These are phyloP conservation scores for Vicia sativa DNA, from an alignment of 306 rosid genomes.

Conservation along the genomic window DNA sequence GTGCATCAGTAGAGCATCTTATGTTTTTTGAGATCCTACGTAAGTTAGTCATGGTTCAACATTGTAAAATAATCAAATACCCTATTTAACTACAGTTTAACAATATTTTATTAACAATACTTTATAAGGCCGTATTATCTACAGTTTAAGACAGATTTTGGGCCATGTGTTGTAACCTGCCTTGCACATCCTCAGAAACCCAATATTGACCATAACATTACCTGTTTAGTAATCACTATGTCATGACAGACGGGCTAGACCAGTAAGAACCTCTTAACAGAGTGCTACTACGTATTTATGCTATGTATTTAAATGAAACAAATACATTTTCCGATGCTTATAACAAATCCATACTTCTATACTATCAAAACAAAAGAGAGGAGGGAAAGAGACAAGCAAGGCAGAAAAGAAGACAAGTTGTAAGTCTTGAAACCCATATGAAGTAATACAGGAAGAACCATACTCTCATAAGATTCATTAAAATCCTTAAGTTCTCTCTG, in stretches of 20 bases:
- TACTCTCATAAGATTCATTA: conserved; percentile 95
- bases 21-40: too few species aligned
- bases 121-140: too few species aligned
- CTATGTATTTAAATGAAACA: not conserved
- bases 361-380: not conserved
- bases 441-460: conserved; percentile 41
- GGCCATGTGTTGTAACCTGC: too few species aligned
- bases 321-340: conserved; percentile 8
- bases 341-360: not conserved
- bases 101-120: too few species aligned
- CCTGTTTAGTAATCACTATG: not conserved
- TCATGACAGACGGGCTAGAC: not conserved
- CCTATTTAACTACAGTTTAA: too few species aligned
- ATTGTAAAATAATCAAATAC: too few species aligned
- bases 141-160: too few species aligned
- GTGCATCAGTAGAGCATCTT: not conserved
- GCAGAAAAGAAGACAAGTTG: not conserved
- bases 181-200: not conserved
- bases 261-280: not conserved
- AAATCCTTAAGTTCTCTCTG: conserved; percentile 85
- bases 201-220: conserved; percentile 20
- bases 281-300: too few species aligned
- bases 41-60: too few species aligned
- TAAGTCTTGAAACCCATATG: not conserved
- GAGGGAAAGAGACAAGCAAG: conserved; percentile 20